These are phyloP conservation scores for Ceratocystis harringtonii DNA, from an alignment of 2,329 filamentous ascomycete genomes.

Conservation along the genomic window DNA sequence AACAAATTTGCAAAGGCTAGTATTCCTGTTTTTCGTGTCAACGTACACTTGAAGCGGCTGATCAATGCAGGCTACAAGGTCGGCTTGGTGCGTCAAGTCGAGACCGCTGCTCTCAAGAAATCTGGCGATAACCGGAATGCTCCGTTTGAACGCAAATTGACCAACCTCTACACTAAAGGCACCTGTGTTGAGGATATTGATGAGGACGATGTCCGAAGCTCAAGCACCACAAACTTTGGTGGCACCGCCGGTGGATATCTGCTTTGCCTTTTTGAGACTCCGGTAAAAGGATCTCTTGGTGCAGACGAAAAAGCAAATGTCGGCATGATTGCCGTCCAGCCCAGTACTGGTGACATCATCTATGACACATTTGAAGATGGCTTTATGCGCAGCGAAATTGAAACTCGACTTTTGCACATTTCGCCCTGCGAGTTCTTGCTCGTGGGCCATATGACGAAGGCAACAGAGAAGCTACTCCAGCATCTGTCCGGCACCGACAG, in stretches of 20 bases:
- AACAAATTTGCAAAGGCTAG: conserved; percentile 72
- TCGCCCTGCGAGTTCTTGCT: conserved; percentile 91
- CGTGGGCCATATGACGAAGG: conserved; percentile 76
- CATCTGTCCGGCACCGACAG: conserved; percentile 80
- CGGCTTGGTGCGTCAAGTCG: conserved; percentile 82
- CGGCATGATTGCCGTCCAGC: conserved; percentile 85
- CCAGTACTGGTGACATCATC: conserved; percentile 86
- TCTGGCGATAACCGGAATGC: conserved; percentile 87
- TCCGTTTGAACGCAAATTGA: conserved; percentile 82
- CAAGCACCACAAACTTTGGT: conserved; percentile 43
- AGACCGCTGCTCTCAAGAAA: conserved; percentile 91
- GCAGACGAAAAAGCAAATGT: conserved; percentile 90
- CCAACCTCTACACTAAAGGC: conserved; percentile 93
- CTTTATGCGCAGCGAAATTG: conserved; percentile 92
- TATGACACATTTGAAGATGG: conserved; percentile 94
- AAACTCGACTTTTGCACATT: conserved; percentile 88
- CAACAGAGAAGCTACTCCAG: conserved; percentile 80
- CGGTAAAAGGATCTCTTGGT: conserved; percentile 57
- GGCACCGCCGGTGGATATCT: conserved; percentile 66
- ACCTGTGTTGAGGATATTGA: conserved; percentile 93
- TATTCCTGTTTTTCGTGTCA: conserved; percentile 79
- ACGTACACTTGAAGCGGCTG: conserved; percentile 86
- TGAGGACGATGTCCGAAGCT: conserved; percentile 28
- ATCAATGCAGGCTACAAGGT: conserved; percentile 91
- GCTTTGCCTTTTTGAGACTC: conserved; percentile 77